These are phyloP conservation scores for Calonectria honghensis DNA, from an alignment of 2,329 filamentous ascomycete genomes.

Conservation along the genomic window DNA sequence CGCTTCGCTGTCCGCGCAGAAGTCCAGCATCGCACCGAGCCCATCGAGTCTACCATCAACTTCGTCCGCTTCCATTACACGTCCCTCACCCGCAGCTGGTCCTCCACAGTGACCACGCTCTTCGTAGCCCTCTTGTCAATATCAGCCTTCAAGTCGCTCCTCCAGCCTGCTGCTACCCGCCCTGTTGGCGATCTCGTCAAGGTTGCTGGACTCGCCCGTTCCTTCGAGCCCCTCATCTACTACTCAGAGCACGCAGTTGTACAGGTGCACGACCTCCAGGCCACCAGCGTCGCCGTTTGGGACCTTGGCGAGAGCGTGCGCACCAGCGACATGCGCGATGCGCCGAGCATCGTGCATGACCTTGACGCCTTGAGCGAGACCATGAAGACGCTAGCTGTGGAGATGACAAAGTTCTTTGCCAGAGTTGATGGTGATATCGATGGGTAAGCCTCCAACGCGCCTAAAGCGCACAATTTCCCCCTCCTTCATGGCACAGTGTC, in stretches of 20 bases:
- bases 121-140: slow-evolving; percentile 79
- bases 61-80: slow-evolving; percentile 77
- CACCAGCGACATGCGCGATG: slow-evolving; percentile 92
- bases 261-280: slow-evolving; percentile 91
- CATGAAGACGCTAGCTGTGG: slow-evolving; percentile 87
- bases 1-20: slow-evolving; percentile 91
- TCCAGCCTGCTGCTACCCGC: slow-evolving; percentile 76
- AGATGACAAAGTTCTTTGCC: slow-evolving; percentile 93
- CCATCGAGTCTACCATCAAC: slow-evolving; percentile 83
- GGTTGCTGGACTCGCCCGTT: slow-evolving; percentile 90
- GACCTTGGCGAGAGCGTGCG: slow-evolving; percentile 94
- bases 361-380: slow-evolving; percentile 91
- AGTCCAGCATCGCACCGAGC: slow-evolving; percentile 90
- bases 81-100: slow-evolving; percentile 80
- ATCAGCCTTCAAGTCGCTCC: slow-evolving; percentile 78
- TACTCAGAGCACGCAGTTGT: slow-evolving; percentile 92
- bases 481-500: slow-evolving; percentile 29
- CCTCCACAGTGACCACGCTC: slow-evolving; percentile 78
- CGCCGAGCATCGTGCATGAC: slow-evolving; percentile 88
- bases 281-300: slow-evolving; percentile 95
- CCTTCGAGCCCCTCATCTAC: slow-evolving; percentile 95
- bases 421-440: slow-evolving; percentile 96
- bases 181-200: slow-evolving; percentile 84
- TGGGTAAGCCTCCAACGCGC: slow-evolving; percentile 69
- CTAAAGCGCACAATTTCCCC: neutral